Conservation (phyloP, 2,329 filamentous ascomycete species). For the Beauveria australis region DNA sequence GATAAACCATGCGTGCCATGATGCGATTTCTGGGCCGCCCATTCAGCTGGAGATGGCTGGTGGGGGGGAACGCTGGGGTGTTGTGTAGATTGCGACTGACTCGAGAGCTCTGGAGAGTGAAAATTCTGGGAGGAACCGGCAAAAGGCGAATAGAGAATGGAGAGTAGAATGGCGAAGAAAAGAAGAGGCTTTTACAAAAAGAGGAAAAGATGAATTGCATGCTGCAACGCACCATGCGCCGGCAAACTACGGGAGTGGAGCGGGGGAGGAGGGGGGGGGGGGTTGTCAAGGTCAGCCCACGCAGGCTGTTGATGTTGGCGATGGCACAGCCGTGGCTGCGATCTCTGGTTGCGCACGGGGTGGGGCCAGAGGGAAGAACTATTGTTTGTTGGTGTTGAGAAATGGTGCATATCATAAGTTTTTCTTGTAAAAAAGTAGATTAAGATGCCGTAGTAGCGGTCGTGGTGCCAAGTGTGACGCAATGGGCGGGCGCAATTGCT, state of each 20-base stretch:
- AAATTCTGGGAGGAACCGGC: no score
- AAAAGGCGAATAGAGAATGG: no score
- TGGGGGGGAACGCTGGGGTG: no score
- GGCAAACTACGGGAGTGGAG: background rate
- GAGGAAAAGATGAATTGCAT: background rate
- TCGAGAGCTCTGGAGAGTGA: no score
- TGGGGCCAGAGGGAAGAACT: background rate
- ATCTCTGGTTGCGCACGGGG: background rate
- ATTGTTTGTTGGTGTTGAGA: background rate
- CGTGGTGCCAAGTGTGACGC: background rate
- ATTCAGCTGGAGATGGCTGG: no score
- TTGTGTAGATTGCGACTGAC: no score
- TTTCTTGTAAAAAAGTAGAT: no score
- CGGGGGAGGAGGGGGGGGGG: background rate
- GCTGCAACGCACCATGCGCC: background rate
- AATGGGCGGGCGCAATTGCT: background rate
- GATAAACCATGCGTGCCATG: no score
- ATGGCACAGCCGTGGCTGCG: background rate
- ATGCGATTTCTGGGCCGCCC: no score
- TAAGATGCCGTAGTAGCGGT: no score
- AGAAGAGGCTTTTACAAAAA: background rate
- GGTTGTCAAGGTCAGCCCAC: background rate
- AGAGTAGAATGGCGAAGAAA: no score
- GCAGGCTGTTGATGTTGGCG: background rate
- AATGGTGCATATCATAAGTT: background rate